These are phyloP conservation scores for Linum lewisii DNA, from an alignment of 345 rosid genomes.

Conservation along the genomic window DNA sequence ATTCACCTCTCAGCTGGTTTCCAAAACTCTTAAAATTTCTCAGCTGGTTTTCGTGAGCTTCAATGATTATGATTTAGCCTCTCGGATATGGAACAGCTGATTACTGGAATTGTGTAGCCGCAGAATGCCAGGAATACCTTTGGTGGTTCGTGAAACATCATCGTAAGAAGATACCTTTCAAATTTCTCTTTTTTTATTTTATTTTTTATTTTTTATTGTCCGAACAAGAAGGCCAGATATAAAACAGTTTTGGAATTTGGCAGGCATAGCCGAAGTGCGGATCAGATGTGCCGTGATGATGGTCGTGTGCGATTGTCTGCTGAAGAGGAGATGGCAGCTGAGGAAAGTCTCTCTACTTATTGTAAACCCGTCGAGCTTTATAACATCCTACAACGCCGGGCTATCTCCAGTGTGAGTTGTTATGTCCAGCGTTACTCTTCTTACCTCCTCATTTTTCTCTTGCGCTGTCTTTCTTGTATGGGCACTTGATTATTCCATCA, in stretches of 20 bases:
- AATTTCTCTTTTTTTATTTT: no score
- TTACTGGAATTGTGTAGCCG: background rate
- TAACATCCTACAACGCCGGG: conserved; percentile 88
- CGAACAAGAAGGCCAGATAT: no score
- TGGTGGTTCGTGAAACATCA: conserved; percentile 3
- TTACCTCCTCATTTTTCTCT: no score
- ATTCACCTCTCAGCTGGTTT: background rate
- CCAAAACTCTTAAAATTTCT: background rate
- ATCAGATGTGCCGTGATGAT: conserved; percentile 92
- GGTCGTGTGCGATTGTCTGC: conserved; percentile 61
- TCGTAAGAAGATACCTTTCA: no score
- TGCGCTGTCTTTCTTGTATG: conserved; percentile 6
- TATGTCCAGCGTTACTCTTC: background rate
- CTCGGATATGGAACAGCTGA: background rate
- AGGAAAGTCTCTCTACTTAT: conserved; percentile 66
- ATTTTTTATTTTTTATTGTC: no score
- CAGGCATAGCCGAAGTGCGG: conserved; percentile 74
- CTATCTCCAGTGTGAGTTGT: conserved; percentile 51
- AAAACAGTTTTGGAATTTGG: no score
- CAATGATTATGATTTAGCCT: background rate
- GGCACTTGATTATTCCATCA: no score
- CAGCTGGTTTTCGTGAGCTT: background rate
- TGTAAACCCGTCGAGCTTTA: conserved; percentile 99
- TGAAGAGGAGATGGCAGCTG: conserved; percentile 87
- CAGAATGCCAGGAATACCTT: conserved; percentile 5